phyloP scores from a whole-genome alignment of 805 yeast genomes.

The Yamadazyma paraphyllophila region DNA sequence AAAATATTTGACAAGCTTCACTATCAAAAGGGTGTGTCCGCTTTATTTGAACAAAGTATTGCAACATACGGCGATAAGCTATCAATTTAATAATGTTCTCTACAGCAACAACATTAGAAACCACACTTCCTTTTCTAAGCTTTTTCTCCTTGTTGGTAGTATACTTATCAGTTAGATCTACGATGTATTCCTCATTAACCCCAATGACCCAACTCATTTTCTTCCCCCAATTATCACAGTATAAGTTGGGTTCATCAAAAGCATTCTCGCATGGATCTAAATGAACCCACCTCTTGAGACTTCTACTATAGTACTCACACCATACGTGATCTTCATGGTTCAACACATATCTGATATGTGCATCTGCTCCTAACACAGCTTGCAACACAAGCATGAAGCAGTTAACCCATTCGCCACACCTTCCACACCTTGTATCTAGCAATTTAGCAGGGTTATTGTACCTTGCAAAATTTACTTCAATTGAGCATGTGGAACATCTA shows the following conservation, averaged over 20 bases:
- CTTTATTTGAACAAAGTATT: slow-evolving; percentile 3
- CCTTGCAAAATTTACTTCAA: slow-evolving; percentile 63
- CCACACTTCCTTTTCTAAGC: slow-evolving; percentile 38
- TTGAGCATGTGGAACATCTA: slow-evolving; percentile 52
- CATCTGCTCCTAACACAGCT: slow-evolving; percentile 50
- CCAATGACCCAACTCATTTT: slow-evolving; percentile 87
- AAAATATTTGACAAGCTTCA: slow-evolving; percentile 19
- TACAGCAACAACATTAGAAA: slow-evolving; percentile 41
- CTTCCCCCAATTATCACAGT: slow-evolving; percentile 88
- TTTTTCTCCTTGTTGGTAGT: slow-evolving; percentile 32
- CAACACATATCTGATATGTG: slow-evolving; percentile 67
- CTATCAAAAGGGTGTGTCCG: background rate
- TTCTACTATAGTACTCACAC: slow-evolving; percentile 79
- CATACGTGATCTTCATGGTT: slow-evolving; percentile 94
- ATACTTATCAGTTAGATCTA: slow-evolving; percentile 72
- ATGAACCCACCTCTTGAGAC: slow-evolving; percentile 75
- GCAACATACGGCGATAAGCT: slow-evolving; percentile 4
- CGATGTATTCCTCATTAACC: slow-evolving; percentile 55
- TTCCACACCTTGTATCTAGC: slow-evolving; percentile 61
- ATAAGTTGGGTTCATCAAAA: slow-evolving; percentile 75
- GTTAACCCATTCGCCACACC: slow-evolving; percentile 97
- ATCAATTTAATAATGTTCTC: slow-evolving; percentile 29
- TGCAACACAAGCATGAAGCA: slow-evolving; percentile 70
- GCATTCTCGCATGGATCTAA: slow-evolving; percentile 86
- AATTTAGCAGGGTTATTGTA: slow-evolving; percentile 66